These are phyloP conservation scores for Rhizophlyctis rosea DNA, from an alignment of 192 early-diverging fungal species.

Conservation along the genomic window DNA sequence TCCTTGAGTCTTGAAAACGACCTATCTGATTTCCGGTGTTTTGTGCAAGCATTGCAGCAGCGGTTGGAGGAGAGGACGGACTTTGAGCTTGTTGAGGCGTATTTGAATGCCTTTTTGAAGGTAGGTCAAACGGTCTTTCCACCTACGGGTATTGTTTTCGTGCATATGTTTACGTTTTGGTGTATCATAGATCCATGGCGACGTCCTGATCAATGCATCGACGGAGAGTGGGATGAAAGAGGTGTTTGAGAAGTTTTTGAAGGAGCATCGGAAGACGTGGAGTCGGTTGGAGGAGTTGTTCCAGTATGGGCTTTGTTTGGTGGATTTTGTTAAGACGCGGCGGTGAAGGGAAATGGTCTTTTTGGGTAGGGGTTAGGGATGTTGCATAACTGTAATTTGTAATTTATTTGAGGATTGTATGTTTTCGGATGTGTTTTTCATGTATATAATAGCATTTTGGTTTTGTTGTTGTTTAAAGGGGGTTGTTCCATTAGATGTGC, in stretches of 20 bases:
- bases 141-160: not conserved
- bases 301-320: conserved; percentile 58
- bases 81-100: conserved; percentile 85
- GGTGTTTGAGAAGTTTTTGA: conserved; percentile 37
- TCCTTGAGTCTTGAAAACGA: conserved; percentile 68
- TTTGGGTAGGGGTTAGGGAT: not conserved
- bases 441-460: too few species aligned
- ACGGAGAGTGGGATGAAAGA: conserved; percentile 25
- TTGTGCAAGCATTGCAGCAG: conserved; percentile 63
- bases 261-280: conserved; percentile 51
- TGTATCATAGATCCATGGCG: conserved; percentile 62
- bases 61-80: conserved; percentile 65
- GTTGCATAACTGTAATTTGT: not conserved
- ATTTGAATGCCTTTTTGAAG: conserved; percentile 71
- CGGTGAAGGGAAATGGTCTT: not conserved
- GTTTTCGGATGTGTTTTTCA: not conserved
- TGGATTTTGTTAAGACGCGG: conserved; percentile 48
- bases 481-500: too few species aligned
- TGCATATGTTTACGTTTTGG: not conserved
- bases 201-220: conserved; percentile 56
- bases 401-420: not conserved
- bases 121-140: conserved; percentile 18
- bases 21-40: conserved; percentile 56
- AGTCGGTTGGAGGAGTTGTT: conserved; percentile 56
- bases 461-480: too few species aligned